These are phyloP conservation scores for Panus rudis DNA, from an alignment of 768 basidiomycete species.

Conservation along the genomic window DNA sequence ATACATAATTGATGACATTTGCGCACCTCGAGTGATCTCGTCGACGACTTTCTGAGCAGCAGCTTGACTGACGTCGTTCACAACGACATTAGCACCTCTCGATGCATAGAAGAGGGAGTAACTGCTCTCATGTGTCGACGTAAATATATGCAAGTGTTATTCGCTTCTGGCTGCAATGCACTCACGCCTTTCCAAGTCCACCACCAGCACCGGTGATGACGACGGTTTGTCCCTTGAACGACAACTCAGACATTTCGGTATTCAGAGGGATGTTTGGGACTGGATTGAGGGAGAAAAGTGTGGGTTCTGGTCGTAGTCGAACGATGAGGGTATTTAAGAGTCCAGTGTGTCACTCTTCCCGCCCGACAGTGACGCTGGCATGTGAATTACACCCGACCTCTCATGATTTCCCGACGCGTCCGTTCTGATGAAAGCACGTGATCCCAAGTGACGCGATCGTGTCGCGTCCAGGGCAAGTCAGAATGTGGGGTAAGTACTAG, in stretches of 20 bases:
- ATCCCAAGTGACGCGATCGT: no score
- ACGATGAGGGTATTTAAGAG: no score
- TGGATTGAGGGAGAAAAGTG: no score
- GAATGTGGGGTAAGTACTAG: no score
- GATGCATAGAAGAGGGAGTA: conserved; percentile 91
- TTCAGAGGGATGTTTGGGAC: conserved; percentile 1
- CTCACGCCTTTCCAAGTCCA: conserved; percentile 87
- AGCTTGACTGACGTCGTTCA: conserved; percentile 86
- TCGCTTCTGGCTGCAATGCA: conserved; percentile 9
- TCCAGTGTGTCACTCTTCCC: no score
- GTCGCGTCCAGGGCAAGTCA: no score
- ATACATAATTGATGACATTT: background rate
- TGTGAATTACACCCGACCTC: no score
- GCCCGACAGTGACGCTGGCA: no score
- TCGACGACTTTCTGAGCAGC: conserved; percentile 91
- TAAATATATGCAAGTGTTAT: background rate
- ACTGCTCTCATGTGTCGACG: conserved; percentile 31
- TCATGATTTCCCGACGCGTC: no score
- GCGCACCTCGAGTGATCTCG: conserved; percentile 73
- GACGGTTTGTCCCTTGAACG: conserved; percentile 86
- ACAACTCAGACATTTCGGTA: conserved; percentile 31
- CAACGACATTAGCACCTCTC: conserved; percentile 88
- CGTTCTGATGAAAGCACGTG: no score
- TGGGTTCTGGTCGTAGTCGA: no score
- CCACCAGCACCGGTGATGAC: conserved; percentile 95